These are phyloP conservation scores for Sanghuangporus baumii DNA, from an alignment of 1,284 basidiomycete genomes.

Conservation along the genomic window DNA sequence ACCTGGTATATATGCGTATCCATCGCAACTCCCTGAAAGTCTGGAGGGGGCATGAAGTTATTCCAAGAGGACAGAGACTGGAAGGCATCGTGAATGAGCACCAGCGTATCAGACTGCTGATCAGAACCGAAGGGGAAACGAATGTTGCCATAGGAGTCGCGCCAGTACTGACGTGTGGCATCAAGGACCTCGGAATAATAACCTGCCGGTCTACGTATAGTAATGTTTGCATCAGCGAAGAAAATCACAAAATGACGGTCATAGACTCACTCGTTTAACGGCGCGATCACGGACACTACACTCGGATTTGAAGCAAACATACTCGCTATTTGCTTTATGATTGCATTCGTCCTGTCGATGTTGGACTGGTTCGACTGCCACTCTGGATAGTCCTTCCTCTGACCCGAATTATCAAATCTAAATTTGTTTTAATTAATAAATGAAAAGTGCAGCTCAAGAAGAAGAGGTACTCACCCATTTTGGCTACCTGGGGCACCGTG, in stretches of 20 bases:
- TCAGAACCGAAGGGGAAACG: slow-evolving; percentile 57
- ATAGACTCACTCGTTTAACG: slow-evolving; percentile 63
- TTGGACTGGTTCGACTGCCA: slow-evolving; percentile 72
- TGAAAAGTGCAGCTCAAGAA: not conserved
- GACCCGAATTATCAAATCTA: slow-evolving; percentile 87
- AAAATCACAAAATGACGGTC: not conserved
- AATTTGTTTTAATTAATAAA: not conserved
- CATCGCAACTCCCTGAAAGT: slow-evolving; percentile 67
- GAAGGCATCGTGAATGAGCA: slow-evolving; percentile 85
- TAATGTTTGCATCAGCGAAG: not conserved
- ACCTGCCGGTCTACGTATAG: slow-evolving; percentile 64
- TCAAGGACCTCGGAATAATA: slow-evolving; percentile 50
- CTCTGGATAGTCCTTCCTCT: slow-evolving; percentile 49
- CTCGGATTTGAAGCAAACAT: slow-evolving; percentile 51
- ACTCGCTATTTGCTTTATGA: slow-evolving; percentile 60
- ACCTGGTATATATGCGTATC: slow-evolving; percentile 85
- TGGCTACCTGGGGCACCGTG: slow-evolving; percentile 84
- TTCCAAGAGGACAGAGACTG: slow-evolving; percentile 72
- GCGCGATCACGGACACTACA: slow-evolving; percentile 69
- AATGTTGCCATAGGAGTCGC: slow-evolving; percentile 69
- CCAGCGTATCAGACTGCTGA: slow-evolving; percentile 54
- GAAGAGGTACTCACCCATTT: slow-evolving; percentile 51
- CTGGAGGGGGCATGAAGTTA: slow-evolving; percentile 56
- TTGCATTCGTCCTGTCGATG: slow-evolving; percentile 62
- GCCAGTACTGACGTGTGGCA: slow-evolving; percentile 67